Evolutionary conservation across 495 filamentous ascomycete species (phyloP).

Genomic region (Opeltia flavorubescens): DNA sequence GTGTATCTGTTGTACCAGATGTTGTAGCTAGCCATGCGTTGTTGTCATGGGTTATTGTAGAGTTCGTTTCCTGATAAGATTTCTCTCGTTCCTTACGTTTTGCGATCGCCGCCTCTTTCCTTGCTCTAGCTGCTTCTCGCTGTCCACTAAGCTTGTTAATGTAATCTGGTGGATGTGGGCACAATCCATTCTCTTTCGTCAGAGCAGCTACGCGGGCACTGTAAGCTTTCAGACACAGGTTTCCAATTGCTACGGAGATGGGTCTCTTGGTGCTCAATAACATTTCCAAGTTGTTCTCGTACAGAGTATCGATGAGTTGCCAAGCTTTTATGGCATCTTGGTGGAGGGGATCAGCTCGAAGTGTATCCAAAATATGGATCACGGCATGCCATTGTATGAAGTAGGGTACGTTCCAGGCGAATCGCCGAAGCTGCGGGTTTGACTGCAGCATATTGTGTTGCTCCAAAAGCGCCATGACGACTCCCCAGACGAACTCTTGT

Average conservation of each 20-base stretch:
- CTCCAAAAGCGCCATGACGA: slow-evolving; percentile 15
- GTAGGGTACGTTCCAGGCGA: slow-evolving; percentile 17
- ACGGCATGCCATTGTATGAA: slow-evolving; percentile 18
- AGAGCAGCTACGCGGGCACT: slow-evolving; percentile 15
- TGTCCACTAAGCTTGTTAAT: slow-evolving; percentile 15
- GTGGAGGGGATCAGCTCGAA: slow-evolving; percentile 11
- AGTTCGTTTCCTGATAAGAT: background rate
- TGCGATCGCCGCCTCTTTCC: slow-evolving; percentile 9
- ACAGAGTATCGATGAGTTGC: slow-evolving; percentile 13
- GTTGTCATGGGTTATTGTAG: background rate
- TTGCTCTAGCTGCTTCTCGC: slow-evolving; percentile 14
- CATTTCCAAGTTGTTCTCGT: slow-evolving; percentile 17
- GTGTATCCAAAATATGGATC: slow-evolving; percentile 16
- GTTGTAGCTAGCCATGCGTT: slow-evolving; percentile 3
- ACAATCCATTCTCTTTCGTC: background rate
- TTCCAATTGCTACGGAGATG: slow-evolving; percentile 19
- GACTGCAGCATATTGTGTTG: slow-evolving; percentile 19
- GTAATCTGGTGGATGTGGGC: slow-evolving; percentile 10
- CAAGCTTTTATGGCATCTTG: slow-evolving; percentile 17
- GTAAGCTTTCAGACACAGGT: slow-evolving; percentile 23
- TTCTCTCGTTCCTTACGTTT: background rate
- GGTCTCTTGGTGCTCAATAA: slow-evolving; percentile 17
- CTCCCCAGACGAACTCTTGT: slow-evolving; percentile 15
- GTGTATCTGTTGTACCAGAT: background rate
- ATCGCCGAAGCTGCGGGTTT: slow-evolving; percentile 15